phyloP scores from a whole-genome alignment of 176 grass and related monocot species.

The Zizania latifolia region DNA sequence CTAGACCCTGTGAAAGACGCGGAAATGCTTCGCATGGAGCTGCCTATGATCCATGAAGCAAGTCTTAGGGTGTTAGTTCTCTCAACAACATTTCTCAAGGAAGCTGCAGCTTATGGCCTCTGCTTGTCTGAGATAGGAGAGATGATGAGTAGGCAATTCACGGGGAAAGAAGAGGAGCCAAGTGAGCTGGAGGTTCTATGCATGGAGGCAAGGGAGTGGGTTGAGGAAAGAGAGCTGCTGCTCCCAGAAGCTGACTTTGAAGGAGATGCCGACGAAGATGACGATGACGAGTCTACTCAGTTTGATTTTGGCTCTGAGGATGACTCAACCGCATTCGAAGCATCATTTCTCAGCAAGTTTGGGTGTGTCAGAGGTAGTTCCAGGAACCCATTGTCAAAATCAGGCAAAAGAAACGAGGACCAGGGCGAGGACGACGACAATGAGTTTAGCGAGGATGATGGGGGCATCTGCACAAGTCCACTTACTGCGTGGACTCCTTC shows the following conservation, averaged over 20 bases:
- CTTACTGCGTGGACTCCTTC: conserved; percentile 14
- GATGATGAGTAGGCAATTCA: conserved; percentile 65
- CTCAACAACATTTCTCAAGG: conserved; percentile 63
- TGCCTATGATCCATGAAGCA: conserved; percentile 60
- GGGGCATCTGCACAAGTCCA: not conserved
- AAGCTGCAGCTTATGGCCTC: conserved; percentile 39
- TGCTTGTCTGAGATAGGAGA: conserved; percentile 60
- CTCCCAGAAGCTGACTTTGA: conserved; percentile 19
- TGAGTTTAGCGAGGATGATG: conserved; percentile 9
- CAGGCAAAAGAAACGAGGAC: conserved; percentile 37
- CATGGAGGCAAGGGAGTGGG: conserved; percentile 42
- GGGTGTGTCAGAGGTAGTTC: conserved; percentile 7
- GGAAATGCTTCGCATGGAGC: conserved; percentile 46
- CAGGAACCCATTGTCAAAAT: conserved; percentile 40
- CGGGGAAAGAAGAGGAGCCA: conserved; percentile 50
- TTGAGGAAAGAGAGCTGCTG: conserved; percentile 34
- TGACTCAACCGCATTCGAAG: conserved; percentile 28
- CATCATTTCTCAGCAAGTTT: conserved; percentile 21
- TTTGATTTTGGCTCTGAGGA: conserved; percentile 54
- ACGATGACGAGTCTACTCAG: conserved; percentile 9
- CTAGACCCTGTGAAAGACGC: conserved; percentile 50
- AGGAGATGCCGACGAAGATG: conserved; percentile 36
- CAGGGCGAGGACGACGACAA: conserved; percentile 2
- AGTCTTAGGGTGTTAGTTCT: conserved; percentile 55
- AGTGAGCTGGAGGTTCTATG: conserved; percentile 57